Base-by-base conservation (phyloP, 176 grass and related monocot species). In the Zea luxurians region DNA sequence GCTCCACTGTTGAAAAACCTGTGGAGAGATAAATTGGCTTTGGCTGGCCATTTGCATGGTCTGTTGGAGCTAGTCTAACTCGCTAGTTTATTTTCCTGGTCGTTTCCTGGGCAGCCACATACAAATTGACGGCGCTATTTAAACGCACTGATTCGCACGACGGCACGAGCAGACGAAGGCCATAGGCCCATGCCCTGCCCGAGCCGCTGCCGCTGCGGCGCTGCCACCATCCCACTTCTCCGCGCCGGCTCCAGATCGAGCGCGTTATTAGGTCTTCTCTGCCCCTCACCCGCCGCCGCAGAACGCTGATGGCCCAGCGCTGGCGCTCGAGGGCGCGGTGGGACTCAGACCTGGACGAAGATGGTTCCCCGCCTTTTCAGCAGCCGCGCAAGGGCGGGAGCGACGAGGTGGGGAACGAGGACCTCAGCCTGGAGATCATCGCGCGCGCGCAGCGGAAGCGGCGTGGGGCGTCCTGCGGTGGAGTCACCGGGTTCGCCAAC, bases 371-470 rank as follows among this genome's bases (percentile, higher is more conserved):
- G 6, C 73, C 43, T 4, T 41, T 11, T 35, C 60, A 46, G 66
- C 43, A 16, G 48, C 48, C 48, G 62, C 48, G 34, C 35, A 37
- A 4, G 7, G 3, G 48, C 76, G 17, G 17, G 5, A 16, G 34
- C 76, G n/a, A n/a, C 45, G 89, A 89, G 61, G 68, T 2, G 64
- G 82, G 87, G 34, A 99, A 99, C 88, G 86, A 90, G 83, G 96
- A 99, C 68, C 90, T 99, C 67, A 92, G 74, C 49, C 83, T 99
- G 11, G 92, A 91, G 55, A 89, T 99, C 81, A 10, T 99, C 35
- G 86, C 83, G 75, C 83, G 83, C 78, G 85, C 48, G 63, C 75
- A 83, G 75, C 72, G 72, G 75, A 77, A 66, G 61, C 61, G 9
- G 45, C 34, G 17, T 3, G 36, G 37, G 68, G 44, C 11, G 43